phyloP scores from a whole-genome alignment of 768 basidiomycete species.

The Lactifluus piperatus region DNA sequence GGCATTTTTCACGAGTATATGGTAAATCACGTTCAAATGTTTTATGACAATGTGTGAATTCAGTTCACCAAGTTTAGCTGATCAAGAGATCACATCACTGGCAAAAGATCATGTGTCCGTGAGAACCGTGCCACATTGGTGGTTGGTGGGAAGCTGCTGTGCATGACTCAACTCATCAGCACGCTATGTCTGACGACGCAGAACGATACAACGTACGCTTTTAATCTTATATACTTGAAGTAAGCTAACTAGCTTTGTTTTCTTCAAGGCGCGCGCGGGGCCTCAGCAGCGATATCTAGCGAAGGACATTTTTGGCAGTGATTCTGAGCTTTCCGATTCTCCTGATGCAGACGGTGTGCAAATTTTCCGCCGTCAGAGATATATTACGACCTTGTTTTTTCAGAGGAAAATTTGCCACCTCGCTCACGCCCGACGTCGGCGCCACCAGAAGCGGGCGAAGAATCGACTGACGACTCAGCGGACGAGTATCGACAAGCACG shows the following conservation, averaged over 20 bases:
- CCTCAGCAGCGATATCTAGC: constrained; percentile 14
- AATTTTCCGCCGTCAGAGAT: not conserved
- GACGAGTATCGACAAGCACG: constrained; percentile 43
- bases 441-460: constrained; percentile 30
- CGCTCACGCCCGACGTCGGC: constrained; percentile 28
- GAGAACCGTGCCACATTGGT: not conserved
- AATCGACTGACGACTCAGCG: constrained; percentile 35
- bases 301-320: constrained; percentile 17
- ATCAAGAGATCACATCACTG: too few species aligned
- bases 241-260: not conserved
- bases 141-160: not conserved
- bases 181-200: constrained; percentile 15
- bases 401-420: constrained; percentile 34
- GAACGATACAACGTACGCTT: constrained; percentile 3
- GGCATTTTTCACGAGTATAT: too few species aligned
- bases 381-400: not conserved
- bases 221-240: not conserved
- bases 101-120: not conserved
- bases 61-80: too few species aligned
- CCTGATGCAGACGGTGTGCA: constrained; percentile 13
- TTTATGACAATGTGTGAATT: too few species aligned
- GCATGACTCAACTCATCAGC: not conserved
- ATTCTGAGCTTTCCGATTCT: constrained; percentile 15
- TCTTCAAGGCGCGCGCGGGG: constrained; percentile 1
- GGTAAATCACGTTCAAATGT: not conserved